A percentile compares a stretch with the other conserved stretches of the same genome.
Conservation (phyloP, 2,329 filamentous ascomycete species). For the Ascochyta fabae region DNA sequence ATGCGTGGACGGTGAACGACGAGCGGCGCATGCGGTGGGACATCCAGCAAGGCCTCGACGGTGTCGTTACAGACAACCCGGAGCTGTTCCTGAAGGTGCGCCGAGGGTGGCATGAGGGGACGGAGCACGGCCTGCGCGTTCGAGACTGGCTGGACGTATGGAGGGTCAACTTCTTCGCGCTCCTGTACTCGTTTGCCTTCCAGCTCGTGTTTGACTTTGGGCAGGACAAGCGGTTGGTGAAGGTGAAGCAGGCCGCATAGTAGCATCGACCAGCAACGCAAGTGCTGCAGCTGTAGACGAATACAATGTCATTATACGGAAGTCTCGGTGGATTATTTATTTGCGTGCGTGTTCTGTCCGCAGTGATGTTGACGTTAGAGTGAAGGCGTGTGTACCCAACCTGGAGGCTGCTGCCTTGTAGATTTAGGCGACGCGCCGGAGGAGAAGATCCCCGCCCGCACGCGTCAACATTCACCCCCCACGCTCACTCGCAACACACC, state of each 20-base stretch:
- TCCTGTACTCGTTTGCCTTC: conserved; percentile 44
- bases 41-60: conserved; percentile 71
- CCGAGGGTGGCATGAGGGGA: conserved; percentile 50
- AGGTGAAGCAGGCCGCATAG: conserved; percentile 16
- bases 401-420: conserved; percentile 10
- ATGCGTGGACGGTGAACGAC: conserved; percentile 88
- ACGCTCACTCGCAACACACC: conserved; percentile 27
- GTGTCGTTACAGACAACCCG: conserved; percentile 86
- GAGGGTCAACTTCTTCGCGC: conserved; percentile 42
- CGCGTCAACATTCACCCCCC: conserved; percentile 38
- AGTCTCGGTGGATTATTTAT: not conserved
- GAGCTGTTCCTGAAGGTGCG: conserved; percentile 67
- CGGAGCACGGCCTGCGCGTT: conserved; percentile 37
- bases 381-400: not conserved
- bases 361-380: not conserved
- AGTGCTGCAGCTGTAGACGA: conserved; percentile 20
- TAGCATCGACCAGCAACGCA: conserved; percentile 17
- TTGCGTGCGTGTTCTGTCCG: not conserved
- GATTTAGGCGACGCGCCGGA: conserved; percentile 38
- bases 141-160: conserved; percentile 40
- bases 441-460: conserved; percentile 16
- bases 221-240: conserved; percentile 28
- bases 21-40: conserved; percentile 81
- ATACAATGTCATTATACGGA: not conserved
- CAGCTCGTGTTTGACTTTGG: conserved; percentile 38